These are phyloP conservation scores for Vanilla planifolia DNA, from an alignment of 106 monocot genomes.

Conservation along the genomic window DNA sequence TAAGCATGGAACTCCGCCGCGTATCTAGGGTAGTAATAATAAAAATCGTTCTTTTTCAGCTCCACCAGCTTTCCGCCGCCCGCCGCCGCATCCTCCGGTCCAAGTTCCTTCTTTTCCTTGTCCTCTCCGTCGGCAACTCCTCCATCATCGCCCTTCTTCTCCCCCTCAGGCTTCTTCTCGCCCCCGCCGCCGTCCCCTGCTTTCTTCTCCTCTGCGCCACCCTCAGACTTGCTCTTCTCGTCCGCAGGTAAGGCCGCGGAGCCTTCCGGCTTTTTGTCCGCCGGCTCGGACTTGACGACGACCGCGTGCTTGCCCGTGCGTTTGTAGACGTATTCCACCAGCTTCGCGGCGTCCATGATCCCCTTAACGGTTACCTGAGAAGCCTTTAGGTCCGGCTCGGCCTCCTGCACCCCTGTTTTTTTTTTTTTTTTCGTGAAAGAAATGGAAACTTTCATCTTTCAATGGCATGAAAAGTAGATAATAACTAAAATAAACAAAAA, in stretches of 20 bases:
- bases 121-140: conserved; percentile 17
- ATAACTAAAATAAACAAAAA: too few relatives aligned
- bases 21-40: conserved; percentile 46
- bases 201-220: not conserved
- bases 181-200: not conserved
- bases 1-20: conserved; percentile 26
- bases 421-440: too few relatives aligned
- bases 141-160: conserved; percentile 10
- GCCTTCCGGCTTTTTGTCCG: conserved; percentile 24
- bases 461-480: too few relatives aligned
- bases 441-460: not conserved
- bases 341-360: conserved; percentile 44
- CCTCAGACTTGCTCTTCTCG: conserved; percentile 9
- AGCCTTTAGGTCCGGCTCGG: conserved; percentile 53
- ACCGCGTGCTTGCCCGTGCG: conserved; percentile 72
- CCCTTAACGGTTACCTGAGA: conserved; percentile 77
- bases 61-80: conserved; percentile 29
- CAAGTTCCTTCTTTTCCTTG: conserved; percentile 16
- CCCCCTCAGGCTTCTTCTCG: conserved; percentile 1
- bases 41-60: conserved; percentile 43
- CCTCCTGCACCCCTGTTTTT: conserved; percentile 60
- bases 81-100: conserved; percentile 2
- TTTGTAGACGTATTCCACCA: conserved; percentile 73
- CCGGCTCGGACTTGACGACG: conserved; percentile 54
- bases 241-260: not conserved